A percentile compares a stretch with the other conserved stretches of the same genome.
phyloP scores from a whole-genome alignment of 441 rosid species.

The Isatis lusitanica region DNA sequence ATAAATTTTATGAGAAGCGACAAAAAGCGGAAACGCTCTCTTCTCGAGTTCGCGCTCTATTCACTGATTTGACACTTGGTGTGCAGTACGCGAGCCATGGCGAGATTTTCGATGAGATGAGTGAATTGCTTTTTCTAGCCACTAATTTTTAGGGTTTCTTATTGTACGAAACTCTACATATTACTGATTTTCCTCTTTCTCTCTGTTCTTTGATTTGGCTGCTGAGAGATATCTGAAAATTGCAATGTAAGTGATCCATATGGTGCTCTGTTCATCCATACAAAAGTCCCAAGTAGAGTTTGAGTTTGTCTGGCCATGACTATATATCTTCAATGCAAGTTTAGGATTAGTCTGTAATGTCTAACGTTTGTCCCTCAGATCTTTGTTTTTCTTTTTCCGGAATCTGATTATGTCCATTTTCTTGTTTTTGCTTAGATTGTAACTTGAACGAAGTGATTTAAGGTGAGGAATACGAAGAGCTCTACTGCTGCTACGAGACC shows the following conservation, averaged over 20 bases:
- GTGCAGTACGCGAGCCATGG: not conserved
- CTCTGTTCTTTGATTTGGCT: not conserved
- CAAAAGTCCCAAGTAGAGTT: too few relatives aligned
- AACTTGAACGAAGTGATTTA: not conserved
- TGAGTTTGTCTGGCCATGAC: not conserved
- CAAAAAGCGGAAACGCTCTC: not conserved
- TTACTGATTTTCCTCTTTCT: not conserved
- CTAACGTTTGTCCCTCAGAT: not conserved
- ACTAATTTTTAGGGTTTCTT: not conserved
- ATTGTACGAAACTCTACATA: not conserved
- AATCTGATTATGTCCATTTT: not conserved
- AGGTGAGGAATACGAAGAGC: not conserved
- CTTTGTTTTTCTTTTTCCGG: too few relatives aligned
- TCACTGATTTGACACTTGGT: not conserved
- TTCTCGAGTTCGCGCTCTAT: constrained; percentile 16
- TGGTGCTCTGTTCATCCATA: too few relatives aligned
- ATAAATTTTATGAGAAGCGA: not conserved
- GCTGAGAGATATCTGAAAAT: not conserved
- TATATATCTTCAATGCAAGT: not conserved
- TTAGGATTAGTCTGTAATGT: not conserved
- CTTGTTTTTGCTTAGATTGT: not conserved
- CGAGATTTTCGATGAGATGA: constrained; percentile 10
- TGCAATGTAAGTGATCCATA: constrained; percentile 15
- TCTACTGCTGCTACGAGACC: not conserved
- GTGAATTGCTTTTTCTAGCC: not conserved